Conservation (phyloP, 2,329 filamentous ascomycete species). For the Fusarium sambucinum region DNA sequence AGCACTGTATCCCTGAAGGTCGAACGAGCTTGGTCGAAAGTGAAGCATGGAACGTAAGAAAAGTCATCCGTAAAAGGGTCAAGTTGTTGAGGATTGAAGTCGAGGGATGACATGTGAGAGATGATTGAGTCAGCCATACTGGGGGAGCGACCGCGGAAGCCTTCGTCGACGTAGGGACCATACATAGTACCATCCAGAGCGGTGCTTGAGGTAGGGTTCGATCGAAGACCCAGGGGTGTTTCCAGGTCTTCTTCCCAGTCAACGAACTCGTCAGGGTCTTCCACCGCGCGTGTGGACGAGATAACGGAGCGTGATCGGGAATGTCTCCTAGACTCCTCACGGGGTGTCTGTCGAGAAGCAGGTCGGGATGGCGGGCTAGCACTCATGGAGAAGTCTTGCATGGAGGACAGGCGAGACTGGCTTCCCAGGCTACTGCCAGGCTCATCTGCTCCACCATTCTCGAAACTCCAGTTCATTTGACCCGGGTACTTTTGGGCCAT, state of each 20-base stretch:
- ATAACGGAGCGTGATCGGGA: slow-evolving; percentile 62
- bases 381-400: slow-evolving; percentile 55
- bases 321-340: slow-evolving; percentile 60
- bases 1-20: slow-evolving; percentile 94
- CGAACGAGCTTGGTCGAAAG: slow-evolving; percentile 81
- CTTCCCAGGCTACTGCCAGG: slow-evolving; percentile 56
- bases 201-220: slow-evolving; percentile 64
- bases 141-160: slow-evolving; percentile 75
- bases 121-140: slow-evolving; percentile 85
- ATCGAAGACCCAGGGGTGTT: slow-evolving; percentile 65
- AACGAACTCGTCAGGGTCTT: slow-evolving; percentile 54
- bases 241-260: slow-evolving; percentile 65
- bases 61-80: slow-evolving; percentile 86
- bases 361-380: slow-evolving; percentile 55
- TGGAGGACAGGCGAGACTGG: slow-evolving; percentile 59
- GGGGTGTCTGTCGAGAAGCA: slow-evolving; percentile 55
- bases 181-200: slow-evolving; percentile 83
- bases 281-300: slow-evolving; percentile 52
- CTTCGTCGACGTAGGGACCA: slow-evolving; percentile 73
- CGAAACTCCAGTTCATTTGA: slow-evolving; percentile 83
- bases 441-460: slow-evolving; percentile 75
- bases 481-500: slow-evolving; percentile 63
- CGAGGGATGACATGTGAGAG: slow-evolving; percentile 75
- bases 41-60: slow-evolving; percentile 93
- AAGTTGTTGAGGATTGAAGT: slow-evolving; percentile 69